A percentile compares a stretch with the other conserved stretches of the same genome.
These are phyloP conservation scores for Salvia miltiorrhiza DNA, from an alignment of 257 asterid species.

Conservation along the genomic window DNA sequence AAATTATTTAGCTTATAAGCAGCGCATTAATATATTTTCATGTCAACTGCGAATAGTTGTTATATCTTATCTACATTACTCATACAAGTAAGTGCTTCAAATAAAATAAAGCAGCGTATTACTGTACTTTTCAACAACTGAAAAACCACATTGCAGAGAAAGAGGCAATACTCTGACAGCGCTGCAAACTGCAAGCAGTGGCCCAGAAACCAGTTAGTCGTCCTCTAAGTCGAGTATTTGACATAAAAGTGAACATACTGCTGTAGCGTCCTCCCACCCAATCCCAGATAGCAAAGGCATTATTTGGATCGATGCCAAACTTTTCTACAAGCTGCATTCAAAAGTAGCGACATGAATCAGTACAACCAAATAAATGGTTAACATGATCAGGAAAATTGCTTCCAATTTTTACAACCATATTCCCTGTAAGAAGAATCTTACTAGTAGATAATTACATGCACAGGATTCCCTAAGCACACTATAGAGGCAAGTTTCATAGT, in stretches of 20 bases:
- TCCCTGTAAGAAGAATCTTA: slow-evolving; percentile 1
- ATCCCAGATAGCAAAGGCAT: slow-evolving; percentile 99
- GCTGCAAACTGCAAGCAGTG: slow-evolving; percentile 83
- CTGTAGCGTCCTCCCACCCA: slow-evolving; percentile 99
- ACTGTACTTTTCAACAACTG: slow-evolving; percentile 75
- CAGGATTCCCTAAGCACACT: not conserved
- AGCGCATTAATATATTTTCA: not conserved
- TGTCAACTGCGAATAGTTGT: slow-evolving; percentile 14
- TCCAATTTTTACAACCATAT: slow-evolving; percentile 12
- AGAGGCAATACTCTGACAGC: slow-evolving; percentile 99
- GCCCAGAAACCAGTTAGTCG: slow-evolving; percentile 30
- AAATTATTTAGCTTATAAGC: not conserved
- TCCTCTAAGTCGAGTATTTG: slow-evolving; percentile 13
- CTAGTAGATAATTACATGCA: not conserved
- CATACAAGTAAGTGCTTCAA: slow-evolving; percentile 2
- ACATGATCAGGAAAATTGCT: not conserved
- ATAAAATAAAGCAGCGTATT: slow-evolving; percentile 26
- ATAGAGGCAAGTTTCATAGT: not conserved
- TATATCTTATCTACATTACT: not conserved
- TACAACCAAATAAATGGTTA: slow-evolving; percentile 14
- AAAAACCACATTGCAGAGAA: slow-evolving; percentile 94
- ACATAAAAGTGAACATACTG: slow-evolving; percentile 36
- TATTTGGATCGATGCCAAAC: slow-evolving; percentile 97
- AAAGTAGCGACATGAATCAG: slow-evolving; percentile 20
- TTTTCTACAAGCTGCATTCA: slow-evolving; percentile 83